A percentile compares a stretch with the other conserved stretches of the same genome.
Evolutionary conservation across 257 asterid genomes (phyloP).

Genomic region (Ilex asprella): DNA sequence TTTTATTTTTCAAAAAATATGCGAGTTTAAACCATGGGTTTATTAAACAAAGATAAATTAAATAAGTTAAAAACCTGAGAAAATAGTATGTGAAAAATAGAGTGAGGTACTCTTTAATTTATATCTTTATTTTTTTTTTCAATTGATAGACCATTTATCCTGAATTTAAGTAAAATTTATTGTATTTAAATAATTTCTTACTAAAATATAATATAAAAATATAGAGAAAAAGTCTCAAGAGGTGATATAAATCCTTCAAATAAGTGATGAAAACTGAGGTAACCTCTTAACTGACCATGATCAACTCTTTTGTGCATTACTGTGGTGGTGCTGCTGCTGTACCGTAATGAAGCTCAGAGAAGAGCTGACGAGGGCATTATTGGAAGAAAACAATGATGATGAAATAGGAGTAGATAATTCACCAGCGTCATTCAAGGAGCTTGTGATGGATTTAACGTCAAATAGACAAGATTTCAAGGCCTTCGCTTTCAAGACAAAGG

Average conservation of each 20-base stretch:
- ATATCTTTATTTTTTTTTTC: too few species aligned
- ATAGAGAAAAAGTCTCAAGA: background rate
- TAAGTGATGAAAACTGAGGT: background rate
- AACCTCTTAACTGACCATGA: background rate
- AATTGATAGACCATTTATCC: too few species aligned
- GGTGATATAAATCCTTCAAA: background rate
- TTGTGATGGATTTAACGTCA: constrained; percentile 61
- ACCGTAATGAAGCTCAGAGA: constrained; percentile 67
- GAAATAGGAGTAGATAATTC: constrained; percentile 27
- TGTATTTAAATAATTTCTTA: too few species aligned
- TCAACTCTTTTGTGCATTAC: constrained; percentile 7
- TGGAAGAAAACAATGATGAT: constrained; percentile 43
- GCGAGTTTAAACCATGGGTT: too few species aligned
- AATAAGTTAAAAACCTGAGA: too few species aligned
- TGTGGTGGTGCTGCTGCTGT: constrained; percentile 19
- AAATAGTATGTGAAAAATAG: too few species aligned
- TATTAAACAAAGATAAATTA: too few species aligned
- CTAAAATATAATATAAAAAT: too few species aligned
- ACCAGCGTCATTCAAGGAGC: constrained; percentile 61
- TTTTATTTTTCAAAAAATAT: too few species aligned
- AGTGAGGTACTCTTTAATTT: too few species aligned
- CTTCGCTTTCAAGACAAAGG: constrained; percentile 71
- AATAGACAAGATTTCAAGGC: constrained; percentile 63
- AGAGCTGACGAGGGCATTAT: constrained; percentile 73
- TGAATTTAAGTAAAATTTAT: too few species aligned